Evolutionary conservation across 495 filamentous ascomycete genomes (phyloP), one percentile per base, ranked within the genome.

Genomic region (Halenospora varia): DNA sequence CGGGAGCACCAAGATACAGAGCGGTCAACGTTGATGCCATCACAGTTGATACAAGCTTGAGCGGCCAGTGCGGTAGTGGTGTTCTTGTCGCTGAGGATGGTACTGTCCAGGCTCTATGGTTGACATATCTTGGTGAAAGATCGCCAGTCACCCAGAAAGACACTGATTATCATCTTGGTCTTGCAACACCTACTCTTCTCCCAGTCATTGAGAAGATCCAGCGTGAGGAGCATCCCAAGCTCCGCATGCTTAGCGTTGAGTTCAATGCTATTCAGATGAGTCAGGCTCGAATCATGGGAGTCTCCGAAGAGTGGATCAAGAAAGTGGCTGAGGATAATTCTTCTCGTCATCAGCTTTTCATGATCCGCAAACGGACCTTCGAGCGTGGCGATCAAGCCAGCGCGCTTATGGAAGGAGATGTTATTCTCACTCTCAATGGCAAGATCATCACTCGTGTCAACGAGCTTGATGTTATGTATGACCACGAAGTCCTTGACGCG

Each of bases 21-120:
- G 95, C 94, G 24, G 92, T 96, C 67, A 97, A 99, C 63, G 80
- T 99, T 19, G 95, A 99, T 64, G 95, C 95, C 41, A 92, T 99
- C 67, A 97, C 95, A 0, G 92, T 99, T 24, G 94, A 99, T 68
- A 96, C 94, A 0, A 88, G 82, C 56, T 82, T 97, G 2, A 91
- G 89, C 62, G 82, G 86, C 2, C 92, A 96, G 68, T 97, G 95
- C 65, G 91, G 92, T n/a, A 95, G 88, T 56, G 95, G 94, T 65
- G 94, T 97, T 0, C 79, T 99, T 45, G 82, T 96, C 19, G 82
- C 88, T 24, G 86, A 93, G 62, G 90, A 97, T 62, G 94, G 94
- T 22, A 90, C 88, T 0, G 91, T 97, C 13, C 89, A 96, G 68
- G 92, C 94, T 0, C 73, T 99, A 35, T 99, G 95, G 95, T 76